Evolutionary conservation across 2,329 filamentous ascomycete genomes (phyloP).

Genomic region (Penicillium thymicola): DNA sequence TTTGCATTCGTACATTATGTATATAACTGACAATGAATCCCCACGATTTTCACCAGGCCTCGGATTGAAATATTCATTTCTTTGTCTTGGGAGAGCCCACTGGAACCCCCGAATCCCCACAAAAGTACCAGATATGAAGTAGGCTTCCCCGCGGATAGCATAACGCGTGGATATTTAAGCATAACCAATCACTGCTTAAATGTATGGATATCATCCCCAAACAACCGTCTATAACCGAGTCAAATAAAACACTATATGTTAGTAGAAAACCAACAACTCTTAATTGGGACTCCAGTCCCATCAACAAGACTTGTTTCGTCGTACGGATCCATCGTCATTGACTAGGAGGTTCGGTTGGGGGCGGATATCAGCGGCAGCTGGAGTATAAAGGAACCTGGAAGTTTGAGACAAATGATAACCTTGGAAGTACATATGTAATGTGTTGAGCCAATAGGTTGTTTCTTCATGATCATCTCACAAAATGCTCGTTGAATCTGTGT

Average conservation of each 20-base stretch:
- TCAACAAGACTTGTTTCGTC: not conserved
- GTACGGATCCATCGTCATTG: constrained; percentile 14
- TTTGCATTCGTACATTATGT: not conserved
- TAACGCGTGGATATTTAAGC: not conserved
- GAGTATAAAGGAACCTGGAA: constrained; percentile 17
- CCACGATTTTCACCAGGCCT: not conserved
- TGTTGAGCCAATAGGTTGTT: not conserved
- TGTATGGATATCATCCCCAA: not conserved
- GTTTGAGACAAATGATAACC: not conserved
- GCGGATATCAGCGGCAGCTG: constrained; percentile 16
- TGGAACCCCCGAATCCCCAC: not conserved
- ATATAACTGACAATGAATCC: not conserved
- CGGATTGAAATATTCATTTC: not conserved
- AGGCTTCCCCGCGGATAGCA: constrained; percentile 1
- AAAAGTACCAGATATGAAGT: constrained; percentile 2
- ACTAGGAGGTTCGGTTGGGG: constrained; percentile 16
- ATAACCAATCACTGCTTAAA: constrained; percentile 2
- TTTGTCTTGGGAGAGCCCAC: not conserved
- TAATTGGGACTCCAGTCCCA: not conserved
- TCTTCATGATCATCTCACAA: constrained; percentile 7
- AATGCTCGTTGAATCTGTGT: constrained; percentile 24
- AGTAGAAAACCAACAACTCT: not conserved
- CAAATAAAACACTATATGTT: not conserved
- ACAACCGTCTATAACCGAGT: constrained; percentile 8
- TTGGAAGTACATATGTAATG: not conserved